phyloP scores from a whole-genome alignment of 2,329 filamentous ascomycete species.

The Lachnum nothofagi region DNA sequence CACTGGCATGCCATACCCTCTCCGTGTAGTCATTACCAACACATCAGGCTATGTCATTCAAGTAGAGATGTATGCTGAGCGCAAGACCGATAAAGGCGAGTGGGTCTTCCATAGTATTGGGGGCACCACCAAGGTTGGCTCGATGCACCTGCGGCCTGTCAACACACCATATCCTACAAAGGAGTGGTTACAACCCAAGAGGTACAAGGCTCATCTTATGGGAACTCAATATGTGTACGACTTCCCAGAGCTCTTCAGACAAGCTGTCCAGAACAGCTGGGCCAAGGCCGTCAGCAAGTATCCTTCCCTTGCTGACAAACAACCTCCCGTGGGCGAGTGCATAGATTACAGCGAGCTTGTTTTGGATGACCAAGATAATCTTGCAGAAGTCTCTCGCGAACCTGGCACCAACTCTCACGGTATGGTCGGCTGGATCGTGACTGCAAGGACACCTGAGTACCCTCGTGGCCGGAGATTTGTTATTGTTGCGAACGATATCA shows the following conservation, averaged over 20 bases:
- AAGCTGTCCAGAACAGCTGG: slow-evolving; percentile 96
- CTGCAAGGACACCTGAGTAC: slow-evolving; percentile 91
- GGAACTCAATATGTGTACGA: slow-evolving; percentile 99
- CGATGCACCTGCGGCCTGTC: slow-evolving; percentile 89
- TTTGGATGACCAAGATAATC: slow-evolving; percentile 85
- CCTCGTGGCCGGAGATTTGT: slow-evolving; percentile 87
- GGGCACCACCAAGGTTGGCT: slow-evolving; percentile 87
- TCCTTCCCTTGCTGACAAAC: slow-evolving; percentile 68
- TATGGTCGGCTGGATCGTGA: slow-evolving; percentile 98
- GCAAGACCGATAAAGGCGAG: slow-evolving; percentile 88
- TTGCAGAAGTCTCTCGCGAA: slow-evolving; percentile 89
- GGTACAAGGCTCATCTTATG: slow-evolving; percentile 99
- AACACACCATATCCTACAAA: slow-evolving; percentile 93
- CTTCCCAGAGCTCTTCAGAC: slow-evolving; percentile 98
- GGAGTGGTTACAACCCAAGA: slow-evolving; percentile 97
- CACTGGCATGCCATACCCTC: slow-evolving; percentile 79
- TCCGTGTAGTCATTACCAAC: slow-evolving; percentile 95
- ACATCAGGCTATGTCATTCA: slow-evolving; percentile 97
- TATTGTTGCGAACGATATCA: slow-evolving; percentile 98
- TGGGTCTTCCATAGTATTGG: slow-evolving; percentile 99
- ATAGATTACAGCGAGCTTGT: slow-evolving; percentile 92
- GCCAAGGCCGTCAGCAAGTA: slow-evolving; percentile 68
- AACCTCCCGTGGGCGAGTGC: slow-evolving; percentile 82
- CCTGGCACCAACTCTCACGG: slow-evolving; percentile 92
- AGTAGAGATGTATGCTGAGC: slow-evolving; percentile 95